Conservation (phyloP, 2,329 filamentous ascomycete species). For the Corinectria fuckeliana region DNA sequence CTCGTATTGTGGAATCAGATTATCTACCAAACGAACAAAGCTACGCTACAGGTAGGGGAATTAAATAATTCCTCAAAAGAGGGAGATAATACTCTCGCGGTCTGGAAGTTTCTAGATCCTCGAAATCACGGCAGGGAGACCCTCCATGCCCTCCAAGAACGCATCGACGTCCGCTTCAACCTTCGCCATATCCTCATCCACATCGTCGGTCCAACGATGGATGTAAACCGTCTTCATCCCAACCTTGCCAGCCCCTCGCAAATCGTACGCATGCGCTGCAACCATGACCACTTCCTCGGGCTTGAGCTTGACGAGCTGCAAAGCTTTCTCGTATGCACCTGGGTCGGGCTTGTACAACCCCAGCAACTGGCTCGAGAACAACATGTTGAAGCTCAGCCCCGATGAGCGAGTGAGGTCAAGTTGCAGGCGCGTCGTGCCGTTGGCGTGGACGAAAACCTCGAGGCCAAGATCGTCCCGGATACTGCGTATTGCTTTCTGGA, state of each 20-base stretch:
- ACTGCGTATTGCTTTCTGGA: slow-evolving; percentile 47
- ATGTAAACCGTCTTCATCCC: slow-evolving; percentile 62
- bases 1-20: too few relatives aligned
- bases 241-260: slow-evolving; percentile 53
- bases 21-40: too few relatives aligned
- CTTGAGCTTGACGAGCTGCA: slow-evolving; percentile 51
- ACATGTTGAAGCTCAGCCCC: slow-evolving; percentile 55
- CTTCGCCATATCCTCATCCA: slow-evolving; percentile 44
- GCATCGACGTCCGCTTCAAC: slow-evolving; percentile 22
- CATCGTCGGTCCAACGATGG: slow-evolving; percentile 59
- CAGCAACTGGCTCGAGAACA: slow-evolving; percentile 60
- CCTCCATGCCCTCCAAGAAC: slow-evolving; percentile 27
- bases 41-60: too few relatives aligned
- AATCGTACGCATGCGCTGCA: slow-evolving; percentile 61
- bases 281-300: slow-evolving; percentile 59
- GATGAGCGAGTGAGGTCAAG: slow-evolving; percentile 57
- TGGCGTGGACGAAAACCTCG: slow-evolving; percentile 59
- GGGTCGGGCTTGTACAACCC: slow-evolving; percentile 56
- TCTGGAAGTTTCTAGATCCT: slow-evolving; percentile 3
- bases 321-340: slow-evolving; percentile 52
- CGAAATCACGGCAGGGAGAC: slow-evolving; percentile 17
- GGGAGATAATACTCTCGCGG: too few relatives aligned
- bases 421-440: slow-evolving; percentile 61
- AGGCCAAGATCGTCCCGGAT: slow-evolving; percentile 46
- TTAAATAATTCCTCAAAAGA: too few relatives aligned